phyloP scores from a whole-genome alignment of 495 filamentous ascomycete species.

The Xylaria longipes region DNA sequence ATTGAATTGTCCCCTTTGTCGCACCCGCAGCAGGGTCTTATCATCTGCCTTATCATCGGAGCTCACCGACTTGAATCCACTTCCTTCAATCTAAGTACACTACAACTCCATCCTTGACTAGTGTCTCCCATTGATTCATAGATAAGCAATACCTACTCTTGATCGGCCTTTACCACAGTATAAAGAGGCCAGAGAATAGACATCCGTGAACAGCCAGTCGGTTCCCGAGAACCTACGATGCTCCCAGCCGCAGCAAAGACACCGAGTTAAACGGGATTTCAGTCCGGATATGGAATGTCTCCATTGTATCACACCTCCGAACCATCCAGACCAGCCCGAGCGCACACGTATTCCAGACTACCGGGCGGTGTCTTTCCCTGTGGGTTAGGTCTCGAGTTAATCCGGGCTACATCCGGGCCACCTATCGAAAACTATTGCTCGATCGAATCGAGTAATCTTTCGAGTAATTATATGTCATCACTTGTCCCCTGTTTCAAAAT shows the following conservation, averaged over 20 bases:
- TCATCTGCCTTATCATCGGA: slow-evolving; percentile 10
- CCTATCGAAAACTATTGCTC: slow-evolving; percentile 22
- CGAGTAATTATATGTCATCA: slow-evolving; percentile 26
- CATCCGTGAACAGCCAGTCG: neutral
- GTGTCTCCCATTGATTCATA: neutral
- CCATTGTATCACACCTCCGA: neutral
- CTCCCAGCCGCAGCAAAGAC: neutral
- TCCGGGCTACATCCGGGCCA: neutral
- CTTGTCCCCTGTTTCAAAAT: slow-evolving; percentile 11
- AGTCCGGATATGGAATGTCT: neutral
- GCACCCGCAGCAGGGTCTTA: too few species aligned
- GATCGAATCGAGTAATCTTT: slow-evolving; percentile 27
- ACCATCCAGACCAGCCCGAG: neutral
- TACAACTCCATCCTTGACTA: neutral
- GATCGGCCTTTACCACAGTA: neutral
- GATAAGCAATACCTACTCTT: neutral
- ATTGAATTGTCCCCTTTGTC: neutral
- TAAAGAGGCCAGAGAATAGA: neutral
- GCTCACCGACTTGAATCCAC: slow-evolving; percentile 19
- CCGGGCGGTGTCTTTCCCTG: neutral
- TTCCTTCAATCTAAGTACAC: neutral
- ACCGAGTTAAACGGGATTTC: neutral
- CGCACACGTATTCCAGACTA: neutral
- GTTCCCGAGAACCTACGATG: neutral
- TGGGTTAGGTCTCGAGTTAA: slow-evolving; percentile 1